Base-by-base conservation (phyloP, 2,329 filamentous ascomycete species). In the Fusarium camptoceras region DNA sequence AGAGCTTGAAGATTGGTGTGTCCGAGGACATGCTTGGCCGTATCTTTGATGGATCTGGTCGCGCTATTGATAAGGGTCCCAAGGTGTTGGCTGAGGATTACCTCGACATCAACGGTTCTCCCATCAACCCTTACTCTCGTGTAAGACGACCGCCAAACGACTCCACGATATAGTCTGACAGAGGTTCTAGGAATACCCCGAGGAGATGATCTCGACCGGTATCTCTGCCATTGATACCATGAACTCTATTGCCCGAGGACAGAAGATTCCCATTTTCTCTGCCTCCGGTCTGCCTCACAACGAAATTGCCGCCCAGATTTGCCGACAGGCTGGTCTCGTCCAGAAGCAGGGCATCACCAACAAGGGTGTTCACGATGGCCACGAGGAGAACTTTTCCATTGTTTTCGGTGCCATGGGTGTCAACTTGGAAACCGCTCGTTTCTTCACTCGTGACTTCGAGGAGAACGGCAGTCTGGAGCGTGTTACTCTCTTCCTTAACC, bases 351-450 rank as follows among this genome's bases (percentile, higher is more conserved):
- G 94, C 54, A 82, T 90, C 56, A 91, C 94, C 37, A 97, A 93
- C 81, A 99, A 99, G 89, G 94, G 92, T 72, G 91, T 96, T 27
- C 96, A 99, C 79, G 97, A 99, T 78, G 94, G 91, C 59, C 96
- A 99, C 83, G 94, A 98, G 78, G 96, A 99, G 79, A 99, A 99
- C 86, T 99, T 99, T 88, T 98, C 94, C 66, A 99, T 99, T 77
- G 96, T 99, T 61, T 99, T 99, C 80, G 97, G 94, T 79, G 96
- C 96, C 78, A 99, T 99, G 96, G 96, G 96, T 94, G 96, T 99
- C 76, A 99, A 99, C 86, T 90, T 99, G 91, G 96, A 99, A 81
- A 99, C 96, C 31, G 93, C 92, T 76, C 92, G 96, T 76, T 99
- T 99, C 89, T 99, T 99, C 86, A 98, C 95, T 39, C 89, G 94